Conservation (phyloP, 768 basidiomycete genomes). For the Lactifluus hygrophoroides region DNA sequence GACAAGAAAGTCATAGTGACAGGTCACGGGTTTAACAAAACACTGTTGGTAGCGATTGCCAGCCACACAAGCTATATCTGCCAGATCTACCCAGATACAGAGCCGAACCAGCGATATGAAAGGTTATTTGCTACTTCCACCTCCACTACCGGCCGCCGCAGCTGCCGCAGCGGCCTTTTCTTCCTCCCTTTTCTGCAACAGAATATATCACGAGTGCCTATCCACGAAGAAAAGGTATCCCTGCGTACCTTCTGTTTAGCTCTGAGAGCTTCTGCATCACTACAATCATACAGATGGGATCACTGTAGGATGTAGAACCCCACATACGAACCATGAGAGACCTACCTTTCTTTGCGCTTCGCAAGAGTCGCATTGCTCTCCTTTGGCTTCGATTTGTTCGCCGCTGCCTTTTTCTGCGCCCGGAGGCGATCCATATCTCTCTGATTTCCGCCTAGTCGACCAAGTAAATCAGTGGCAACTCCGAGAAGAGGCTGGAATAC, state of each 20-base stretch:
- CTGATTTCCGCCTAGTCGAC: constrained; percentile 64
- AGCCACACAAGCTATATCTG: constrained; percentile 8
- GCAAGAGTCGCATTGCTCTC: constrained; percentile 55
- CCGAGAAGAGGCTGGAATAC: background rate
- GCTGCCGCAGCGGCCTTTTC: constrained; percentile 22
- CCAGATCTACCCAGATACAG: constrained; percentile 18
- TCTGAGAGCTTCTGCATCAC: constrained; percentile 67
- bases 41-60: background rate
- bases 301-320: constrained; percentile 18
- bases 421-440: constrained; percentile 66
- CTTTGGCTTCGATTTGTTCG: constrained; percentile 54
- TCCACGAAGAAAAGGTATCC: background rate
- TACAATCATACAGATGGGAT: constrained; percentile 29
- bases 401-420: constrained; percentile 62
- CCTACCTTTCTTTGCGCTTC: constrained; percentile 72
- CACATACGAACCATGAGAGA: constrained; percentile 16
- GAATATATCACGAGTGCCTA: background rate
- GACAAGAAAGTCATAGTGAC: background rate
- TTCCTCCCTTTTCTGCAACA: constrained; percentile 28
- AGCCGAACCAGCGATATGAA: background rate
- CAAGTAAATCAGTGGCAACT: background rate
- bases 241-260: constrained; percentile 68
- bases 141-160: constrained; percentile 5
- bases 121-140: constrained; percentile 23
- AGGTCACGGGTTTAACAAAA: constrained; percentile 1